A percentile compares a stretch with the other conserved stretches of the same genome.
These are phyloP conservation scores for Pyrenochaeta sp. DNA, from an alignment of 2,329 filamentous ascomycete species.

Conservation along the genomic window DNA sequence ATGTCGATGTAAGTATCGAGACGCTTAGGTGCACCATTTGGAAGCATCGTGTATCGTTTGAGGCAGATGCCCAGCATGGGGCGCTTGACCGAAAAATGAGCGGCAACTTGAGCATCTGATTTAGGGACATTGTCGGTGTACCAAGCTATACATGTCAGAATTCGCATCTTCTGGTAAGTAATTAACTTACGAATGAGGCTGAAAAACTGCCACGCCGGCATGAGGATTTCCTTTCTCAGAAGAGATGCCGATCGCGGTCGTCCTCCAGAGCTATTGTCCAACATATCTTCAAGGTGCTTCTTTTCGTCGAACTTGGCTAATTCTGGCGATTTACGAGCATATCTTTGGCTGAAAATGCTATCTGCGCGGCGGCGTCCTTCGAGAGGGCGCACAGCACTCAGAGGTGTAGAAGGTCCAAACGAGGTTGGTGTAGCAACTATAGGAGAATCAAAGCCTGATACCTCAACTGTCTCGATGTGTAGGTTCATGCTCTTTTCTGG, in stretches of 20 bases:
- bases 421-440: conserved; percentile 42
- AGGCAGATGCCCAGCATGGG: conserved; percentile 92
- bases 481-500: conserved; percentile 46
- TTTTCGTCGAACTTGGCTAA: conserved; percentile 61
- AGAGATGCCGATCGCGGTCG: conserved; percentile 51
- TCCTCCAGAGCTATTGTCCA: conserved; percentile 39
- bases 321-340: conserved; percentile 52
- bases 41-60: conserved; percentile 83
- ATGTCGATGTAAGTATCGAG: conserved; percentile 90
- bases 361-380: conserved; percentile 53
- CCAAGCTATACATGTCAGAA: conserved; percentile 70
- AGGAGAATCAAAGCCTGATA: conserved; percentile 43
- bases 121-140: conserved; percentile 73
- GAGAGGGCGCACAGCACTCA: conserved; percentile 36
- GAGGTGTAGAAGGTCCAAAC: conserved; percentile 32
- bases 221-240: conserved; percentile 80
- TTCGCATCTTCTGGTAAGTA: conserved; percentile 5
- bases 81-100: conserved; percentile 80
- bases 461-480: conserved; percentile 55
- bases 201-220: conserved; percentile 98
- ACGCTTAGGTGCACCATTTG: conserved; percentile 71
- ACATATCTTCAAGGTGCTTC: conserved; percentile 51
- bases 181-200: conserved; percentile 78
- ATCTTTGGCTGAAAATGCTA: conserved; percentile 59
- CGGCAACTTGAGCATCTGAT: conserved; percentile 81